Base-by-base conservation (phyloP, 345 rosid genomes). In the Garcia nutans region DNA sequence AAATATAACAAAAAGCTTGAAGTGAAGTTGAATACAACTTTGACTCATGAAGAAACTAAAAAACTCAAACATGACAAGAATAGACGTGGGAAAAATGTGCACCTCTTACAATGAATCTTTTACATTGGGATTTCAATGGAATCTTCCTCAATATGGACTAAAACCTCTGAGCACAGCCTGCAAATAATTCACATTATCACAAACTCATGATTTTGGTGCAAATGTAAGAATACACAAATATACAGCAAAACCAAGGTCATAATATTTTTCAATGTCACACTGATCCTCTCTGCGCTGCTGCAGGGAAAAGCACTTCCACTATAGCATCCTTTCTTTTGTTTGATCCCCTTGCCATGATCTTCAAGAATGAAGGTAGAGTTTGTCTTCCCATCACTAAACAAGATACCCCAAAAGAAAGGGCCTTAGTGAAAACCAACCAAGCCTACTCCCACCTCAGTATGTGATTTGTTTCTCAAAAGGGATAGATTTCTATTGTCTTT, bases 321-420 rank as follows among this genome's bases (percentile, higher is more conserved):
- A 78, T 83, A 94, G 83, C 97, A 94, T 31, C 96, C 94, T 69
- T 73, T 85, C 78, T 87, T 90, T 81, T 92, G 97, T 82, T 85
- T 87, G 74, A 93, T 85, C n/a, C 98, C 98, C 41, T 82, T 42
- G 20, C 98, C 97, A 9, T 68, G 88, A 76, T 88, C 94, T 74
- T 93, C 93, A n/a, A 93, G 94, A 70, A 87, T 88, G 71, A 92
- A 93, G 0, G 92, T 83, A 10, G 94, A 80, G 75, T 94, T 92
- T 20, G 77, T 81, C 64, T 24, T 65, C n/a, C 90, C 96, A 44
- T 88, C 59, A 57, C 91, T 92, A 56, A 92, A 94, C 33, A 94
- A 78, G 67, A 88, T 62, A 74, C 92, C 85, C 98, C 96, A 94
- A 74, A 89, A 86, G 84, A 82, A 88, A 58, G 85, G 75, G 17